Evolutionary conservation across 768 basidiomycete genomes (phyloP), one percentile per base, ranked within the genome.

Genomic region (Mycena sanguinolenta): DNA sequence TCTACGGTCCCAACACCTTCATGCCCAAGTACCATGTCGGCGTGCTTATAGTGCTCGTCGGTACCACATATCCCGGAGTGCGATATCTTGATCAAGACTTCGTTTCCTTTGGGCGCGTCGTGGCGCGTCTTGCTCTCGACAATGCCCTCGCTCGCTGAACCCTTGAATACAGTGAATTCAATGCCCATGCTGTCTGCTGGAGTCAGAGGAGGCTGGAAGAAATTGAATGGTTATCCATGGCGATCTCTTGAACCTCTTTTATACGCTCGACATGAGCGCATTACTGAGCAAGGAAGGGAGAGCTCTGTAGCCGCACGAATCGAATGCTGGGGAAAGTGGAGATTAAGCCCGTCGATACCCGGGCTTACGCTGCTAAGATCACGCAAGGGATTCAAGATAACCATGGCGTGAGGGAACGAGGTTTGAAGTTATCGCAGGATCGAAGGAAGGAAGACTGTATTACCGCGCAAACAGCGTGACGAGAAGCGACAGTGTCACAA

Each of bases 61-160:
- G 84, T 82, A 57, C 82, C 83, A 34, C 82, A 83, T 16, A 83
- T 25, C 0, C 82, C 81, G 2, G 65, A 66, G 52, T 71, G 70
- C 1, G 65, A 67, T 8, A 71, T 14, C 73, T 78, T 60, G 27
- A 71, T 23, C 12, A 67, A 60, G 19, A 71, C 70, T 23, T 67
- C 19, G 60, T 61, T 71, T 17, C 70, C 70, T 13, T 23, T 67
- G 39, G 81, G 75, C 7, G 72, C 65, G 32, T 44, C 14, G 19
- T 12, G 75, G 65, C 68, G 73, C 0, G 58, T 71, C 10, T 25
- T 62, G 38, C 71, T 57, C 64, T 78, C 59, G 50, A 58, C 44
- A 28, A 68, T 68, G 30, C 44, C 58, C 4, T 27, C 44, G 50
- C 76, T 74, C 39, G 63, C 62, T 27, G 76, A 71, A 3, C 81